A percentile compares a stretch with the other conserved stretches of the same genome.
Conservation (phyloP, 2,329 filamentous ascomycete genomes). For the Pestalotiopsis sp. region DNA sequence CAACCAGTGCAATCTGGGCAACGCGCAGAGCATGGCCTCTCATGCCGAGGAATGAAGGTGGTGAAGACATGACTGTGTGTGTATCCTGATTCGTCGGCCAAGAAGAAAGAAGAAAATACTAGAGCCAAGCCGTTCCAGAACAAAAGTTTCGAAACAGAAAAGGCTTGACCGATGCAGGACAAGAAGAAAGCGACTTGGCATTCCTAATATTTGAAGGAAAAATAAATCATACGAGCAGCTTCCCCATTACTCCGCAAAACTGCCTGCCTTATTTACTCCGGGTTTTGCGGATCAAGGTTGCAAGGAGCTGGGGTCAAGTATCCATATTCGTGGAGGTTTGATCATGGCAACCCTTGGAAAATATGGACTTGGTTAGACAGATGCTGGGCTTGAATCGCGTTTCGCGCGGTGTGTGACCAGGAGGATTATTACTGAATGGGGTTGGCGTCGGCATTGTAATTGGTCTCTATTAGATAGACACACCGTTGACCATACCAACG, state of each 20-base stretch:
- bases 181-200: background rate
- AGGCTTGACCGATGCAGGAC: background rate
- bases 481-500: background rate
- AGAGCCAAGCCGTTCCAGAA: background rate
- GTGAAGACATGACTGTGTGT: background rate
- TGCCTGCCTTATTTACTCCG: background rate
- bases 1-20: constrained; percentile 43
- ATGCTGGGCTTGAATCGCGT: background rate
- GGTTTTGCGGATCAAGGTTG: background rate
- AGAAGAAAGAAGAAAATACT: background rate
- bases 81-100: background rate
- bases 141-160: background rate
- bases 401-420: background rate
- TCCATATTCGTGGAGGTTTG: background rate
- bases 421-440: background rate
- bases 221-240: background rate
- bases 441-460: background rate
- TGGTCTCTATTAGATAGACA: background rate
- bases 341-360: background rate
- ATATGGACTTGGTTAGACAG: background rate
- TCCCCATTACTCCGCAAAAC: background rate
- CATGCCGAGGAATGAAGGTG: constrained; percentile 29
- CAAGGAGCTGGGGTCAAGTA: background rate
- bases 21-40: constrained; percentile 37
- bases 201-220: background rate